Percentiles rank a stretch among this genome's conserved stretches.
Conservation (phyloP, 2,329 filamentous ascomycete species). For the Phialocephala subalpina region DNA sequence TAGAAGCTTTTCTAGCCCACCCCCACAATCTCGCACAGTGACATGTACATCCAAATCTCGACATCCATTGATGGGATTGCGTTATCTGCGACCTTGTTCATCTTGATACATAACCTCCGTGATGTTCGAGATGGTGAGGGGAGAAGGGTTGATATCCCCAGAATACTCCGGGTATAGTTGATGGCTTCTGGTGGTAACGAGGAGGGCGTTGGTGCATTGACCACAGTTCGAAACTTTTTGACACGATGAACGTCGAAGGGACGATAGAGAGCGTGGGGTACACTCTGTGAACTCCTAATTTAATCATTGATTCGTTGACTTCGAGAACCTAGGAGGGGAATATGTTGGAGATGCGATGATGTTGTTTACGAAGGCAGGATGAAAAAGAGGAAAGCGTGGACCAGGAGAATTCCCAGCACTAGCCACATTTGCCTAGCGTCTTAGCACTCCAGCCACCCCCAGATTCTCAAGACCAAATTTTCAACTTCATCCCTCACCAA, state of each 20-base stretch:
- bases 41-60: not conserved
- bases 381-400: not conserved
- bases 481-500: not conserved
- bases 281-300: not conserved
- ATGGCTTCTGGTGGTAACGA: not conserved
- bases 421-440: not conserved
- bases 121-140: conserved; percentile 9
- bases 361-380: not conserved
- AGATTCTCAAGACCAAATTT: not conserved
- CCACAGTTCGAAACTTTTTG: conserved; percentile 2
- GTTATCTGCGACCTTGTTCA: conserved; percentile 2
- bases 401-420: not conserved
- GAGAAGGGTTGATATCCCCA: not conserved
- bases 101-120: not conserved
- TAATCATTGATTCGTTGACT: not conserved
- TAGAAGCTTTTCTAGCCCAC: conserved; percentile 8
- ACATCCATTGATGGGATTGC: conserved; percentile 1
- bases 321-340: not conserved
- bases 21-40: not conserved
- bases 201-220: not conserved
- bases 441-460: conserved; percentile 1
- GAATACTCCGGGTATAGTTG: not conserved
- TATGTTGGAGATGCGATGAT: not conserved
- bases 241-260: not conserved
- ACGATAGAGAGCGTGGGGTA: not conserved